phyloP scores from a whole-genome alignment of 1,284 basidiomycete genomes.

The Exobasidium rhododendri region DNA sequence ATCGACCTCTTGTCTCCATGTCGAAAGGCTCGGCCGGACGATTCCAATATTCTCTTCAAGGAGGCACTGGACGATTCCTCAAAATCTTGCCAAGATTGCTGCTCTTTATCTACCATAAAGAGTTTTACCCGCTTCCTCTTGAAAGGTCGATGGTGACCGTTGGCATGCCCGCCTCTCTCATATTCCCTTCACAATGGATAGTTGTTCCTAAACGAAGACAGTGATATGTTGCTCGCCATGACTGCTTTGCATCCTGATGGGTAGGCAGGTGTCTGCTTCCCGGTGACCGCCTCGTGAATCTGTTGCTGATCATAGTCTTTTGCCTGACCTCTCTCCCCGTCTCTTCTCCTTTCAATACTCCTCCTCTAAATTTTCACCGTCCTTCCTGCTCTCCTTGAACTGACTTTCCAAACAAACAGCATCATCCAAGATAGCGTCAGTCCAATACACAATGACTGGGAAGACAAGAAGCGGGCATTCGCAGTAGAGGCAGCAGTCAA shows the following conservation, averaged over 20 bases:
- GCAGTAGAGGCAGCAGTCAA: neutral
- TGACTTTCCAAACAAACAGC: no score
- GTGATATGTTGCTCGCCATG: neutral
- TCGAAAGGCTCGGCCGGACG: no score
- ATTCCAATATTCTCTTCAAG: no score
- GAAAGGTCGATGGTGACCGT: no score
- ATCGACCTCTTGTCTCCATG: no score
- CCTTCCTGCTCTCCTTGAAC: neutral
- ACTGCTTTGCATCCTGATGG: neutral
- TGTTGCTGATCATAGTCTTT: neutral
- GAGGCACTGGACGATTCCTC: no score
- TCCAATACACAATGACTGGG: neutral
- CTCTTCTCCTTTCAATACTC: neutral
- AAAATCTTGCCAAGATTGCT: no score
- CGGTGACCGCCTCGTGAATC: no score
- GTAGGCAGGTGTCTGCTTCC: neutral
- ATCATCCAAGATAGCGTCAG: neutral
- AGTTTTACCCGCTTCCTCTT: no score
- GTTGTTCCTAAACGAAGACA: neutral
- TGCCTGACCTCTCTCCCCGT: neutral
- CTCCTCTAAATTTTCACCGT: neutral
- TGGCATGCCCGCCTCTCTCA: neutral
- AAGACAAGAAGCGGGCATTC: neutral
- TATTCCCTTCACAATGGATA: neutral
- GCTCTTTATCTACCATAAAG: no score